These are phyloP conservation scores for Tetrapisispora arboricola DNA, from an alignment of 805 yeast genomes.

Conservation along the genomic window DNA sequence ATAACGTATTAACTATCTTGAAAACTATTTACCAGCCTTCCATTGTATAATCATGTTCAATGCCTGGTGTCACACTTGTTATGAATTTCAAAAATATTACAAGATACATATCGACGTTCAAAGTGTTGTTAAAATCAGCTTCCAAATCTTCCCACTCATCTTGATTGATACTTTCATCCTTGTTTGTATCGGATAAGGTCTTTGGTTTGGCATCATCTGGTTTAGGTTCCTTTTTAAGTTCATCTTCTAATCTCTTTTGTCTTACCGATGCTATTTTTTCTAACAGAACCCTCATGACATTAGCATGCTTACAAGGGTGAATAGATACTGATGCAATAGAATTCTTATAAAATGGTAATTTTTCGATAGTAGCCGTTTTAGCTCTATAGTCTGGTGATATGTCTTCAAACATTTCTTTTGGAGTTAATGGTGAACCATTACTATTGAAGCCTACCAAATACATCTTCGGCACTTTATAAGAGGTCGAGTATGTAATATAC, in stretches of 20 bases:
- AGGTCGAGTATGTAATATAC: slow-evolving; percentile 86
- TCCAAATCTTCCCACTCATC: slow-evolving; percentile 53
- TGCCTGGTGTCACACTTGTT: slow-evolving; percentile 95
- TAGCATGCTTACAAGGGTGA: slow-evolving; percentile 93
- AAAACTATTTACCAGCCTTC: slow-evolving; percentile 75
- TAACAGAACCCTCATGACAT: slow-evolving; percentile 84
- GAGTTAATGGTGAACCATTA: slow-evolving; percentile 77
- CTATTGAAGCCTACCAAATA: slow-evolving; percentile 79
- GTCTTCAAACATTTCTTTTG: slow-evolving; percentile 90
- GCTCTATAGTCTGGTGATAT: slow-evolving; percentile 84
- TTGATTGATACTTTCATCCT: slow-evolving; percentile 14
- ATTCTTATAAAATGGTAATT: slow-evolving; percentile 70
- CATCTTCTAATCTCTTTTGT: slow-evolving; percentile 33
- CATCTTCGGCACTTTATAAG: slow-evolving; percentile 92
- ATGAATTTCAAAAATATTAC: slow-evolving; percentile 86
- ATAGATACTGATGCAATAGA: slow-evolving; percentile 64
- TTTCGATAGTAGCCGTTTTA: slow-evolving; percentile 93
- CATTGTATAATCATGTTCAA: slow-evolving; percentile 98
- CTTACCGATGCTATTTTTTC: slow-evolving; percentile 54
- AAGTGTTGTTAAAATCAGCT: slow-evolving; percentile 33
- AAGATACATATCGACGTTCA: slow-evolving; percentile 85
- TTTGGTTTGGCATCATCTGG: slow-evolving; percentile 5
- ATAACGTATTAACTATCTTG: no score
- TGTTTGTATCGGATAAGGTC: neutral
- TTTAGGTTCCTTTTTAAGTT: slow-evolving; percentile 35